Percentiles rank a stretch among this genome's conserved stretches.
Evolutionary conservation across 2,329 filamentous ascomycete species (phyloP).

Genomic region (Lecanosticta acicola): DNA sequence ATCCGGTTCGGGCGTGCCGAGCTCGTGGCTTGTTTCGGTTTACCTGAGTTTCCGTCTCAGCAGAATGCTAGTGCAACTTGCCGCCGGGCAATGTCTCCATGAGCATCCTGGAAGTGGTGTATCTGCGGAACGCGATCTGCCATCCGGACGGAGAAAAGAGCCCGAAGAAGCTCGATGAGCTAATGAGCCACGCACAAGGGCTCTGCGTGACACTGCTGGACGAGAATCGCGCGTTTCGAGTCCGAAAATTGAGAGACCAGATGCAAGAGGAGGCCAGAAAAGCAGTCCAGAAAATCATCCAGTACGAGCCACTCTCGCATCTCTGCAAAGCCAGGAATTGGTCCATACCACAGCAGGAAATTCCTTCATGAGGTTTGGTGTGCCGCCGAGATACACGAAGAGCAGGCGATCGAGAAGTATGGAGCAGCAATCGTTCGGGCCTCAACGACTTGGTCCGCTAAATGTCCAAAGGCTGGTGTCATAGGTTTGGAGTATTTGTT

Average conservation of each 20-base stretch:
- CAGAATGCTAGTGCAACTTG: neutral
- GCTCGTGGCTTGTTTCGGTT: slow-evolving; percentile 1
- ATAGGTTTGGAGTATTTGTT: neutral
- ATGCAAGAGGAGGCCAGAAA: neutral
- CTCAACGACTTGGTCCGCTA: neutral
- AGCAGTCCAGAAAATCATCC: neutral
- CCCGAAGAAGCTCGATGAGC: neutral
- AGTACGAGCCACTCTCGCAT: neutral
- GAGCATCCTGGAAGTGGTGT: neutral
- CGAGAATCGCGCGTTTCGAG: neutral
- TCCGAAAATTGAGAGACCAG: neutral
- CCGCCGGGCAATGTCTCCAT: neutral
- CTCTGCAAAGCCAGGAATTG: neutral
- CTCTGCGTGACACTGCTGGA: neutral
- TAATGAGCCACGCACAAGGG: neutral
- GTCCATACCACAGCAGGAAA: neutral
- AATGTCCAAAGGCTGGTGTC: neutral
- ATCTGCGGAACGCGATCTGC: slow-evolving; percentile 2
- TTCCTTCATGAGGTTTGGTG: neutral
- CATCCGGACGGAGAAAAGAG: neutral
- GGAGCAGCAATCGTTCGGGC: neutral
- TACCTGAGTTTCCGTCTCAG: neutral
- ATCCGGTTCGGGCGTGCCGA: neutral
- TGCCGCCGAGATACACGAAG: neutral
- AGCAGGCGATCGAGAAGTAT: neutral